Evolutionary conservation across 768 basidiomycete species (phyloP).

Genomic region (Hypholoma sublateritium): DNA sequence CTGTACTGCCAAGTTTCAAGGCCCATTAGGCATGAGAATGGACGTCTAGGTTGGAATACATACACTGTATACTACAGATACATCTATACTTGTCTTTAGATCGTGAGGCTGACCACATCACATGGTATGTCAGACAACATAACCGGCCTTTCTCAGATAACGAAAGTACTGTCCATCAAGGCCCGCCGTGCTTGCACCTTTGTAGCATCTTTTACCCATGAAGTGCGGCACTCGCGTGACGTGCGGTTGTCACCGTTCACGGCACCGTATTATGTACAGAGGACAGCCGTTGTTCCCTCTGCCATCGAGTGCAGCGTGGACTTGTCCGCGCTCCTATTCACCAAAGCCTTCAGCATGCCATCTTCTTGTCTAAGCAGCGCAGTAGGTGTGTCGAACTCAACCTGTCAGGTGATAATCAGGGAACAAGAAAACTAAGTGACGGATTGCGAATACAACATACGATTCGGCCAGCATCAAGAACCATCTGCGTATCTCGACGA

Average conservation of each 20-base stretch:
- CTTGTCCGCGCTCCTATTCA: slow-evolving; percentile 24
- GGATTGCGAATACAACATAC: slow-evolving; percentile 25
- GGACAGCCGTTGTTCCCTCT: slow-evolving; percentile 7
- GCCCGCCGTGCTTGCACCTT: background rate
- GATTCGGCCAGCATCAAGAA: slow-evolving; percentile 55
- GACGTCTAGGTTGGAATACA: too few relatives aligned
- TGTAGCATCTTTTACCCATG: slow-evolving; percentile 10
- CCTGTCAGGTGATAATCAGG: slow-evolving; percentile 7
- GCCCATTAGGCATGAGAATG: too few relatives aligned
- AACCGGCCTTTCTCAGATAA: background rate
- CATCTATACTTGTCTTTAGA: background rate
- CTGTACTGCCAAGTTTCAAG: too few relatives aligned
- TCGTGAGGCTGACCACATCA: background rate
- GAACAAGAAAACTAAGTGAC: background rate
- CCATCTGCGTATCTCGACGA: slow-evolving; percentile 34
- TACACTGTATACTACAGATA: background rate
- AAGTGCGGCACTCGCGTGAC: slow-evolving; percentile 5
- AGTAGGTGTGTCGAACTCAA: slow-evolving; percentile 20
- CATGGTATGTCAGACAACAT: slow-evolving; percentile 1
- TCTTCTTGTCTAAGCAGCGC: slow-evolving; percentile 14
- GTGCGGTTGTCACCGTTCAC: slow-evolving; percentile 1
- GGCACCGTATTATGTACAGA: slow-evolving; percentile 10
- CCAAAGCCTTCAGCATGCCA: slow-evolving; percentile 19
- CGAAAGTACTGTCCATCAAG: background rate
- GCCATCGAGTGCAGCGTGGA: slow-evolving; percentile 23